Percentiles rank a stretch among this genome's conserved stretches.
Evolutionary conservation across 106 monocot species (phyloP).

Genomic region (Dendrobium huoshanense): DNA sequence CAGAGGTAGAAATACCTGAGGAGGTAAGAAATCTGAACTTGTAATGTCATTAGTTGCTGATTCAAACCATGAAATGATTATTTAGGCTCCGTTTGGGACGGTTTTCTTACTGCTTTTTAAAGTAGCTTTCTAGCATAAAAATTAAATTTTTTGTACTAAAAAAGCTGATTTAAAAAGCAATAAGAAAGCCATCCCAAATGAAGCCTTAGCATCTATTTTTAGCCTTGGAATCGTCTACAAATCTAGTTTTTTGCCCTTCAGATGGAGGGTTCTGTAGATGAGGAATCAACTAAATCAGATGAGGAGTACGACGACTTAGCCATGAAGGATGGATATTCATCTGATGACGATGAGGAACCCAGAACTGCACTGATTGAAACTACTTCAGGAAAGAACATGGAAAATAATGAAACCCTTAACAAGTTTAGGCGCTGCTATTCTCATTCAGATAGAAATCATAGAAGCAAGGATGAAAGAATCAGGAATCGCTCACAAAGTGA

Average conservation of each 20-base stretch:
- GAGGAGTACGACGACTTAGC: conserved; percentile 11
- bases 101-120: too few relatives aligned
- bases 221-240: neutral
- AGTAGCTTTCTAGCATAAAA: too few relatives aligned
- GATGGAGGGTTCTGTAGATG: conserved; percentile 13
- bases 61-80: neutral
- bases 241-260: neutral
- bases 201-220: neutral
- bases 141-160: too few relatives aligned
- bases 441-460: neutral
- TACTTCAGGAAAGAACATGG: neutral
- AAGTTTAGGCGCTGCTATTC: neutral
- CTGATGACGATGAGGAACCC: conserved; percentile 2
- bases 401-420: neutral
- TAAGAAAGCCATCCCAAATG: too few relatives aligned
- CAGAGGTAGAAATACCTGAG: conserved; percentile 23
- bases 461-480: conserved; percentile 3
- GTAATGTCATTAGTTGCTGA: neutral
- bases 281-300: conserved; percentile 9
- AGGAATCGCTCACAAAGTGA: neutral
- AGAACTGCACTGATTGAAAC: neutral
- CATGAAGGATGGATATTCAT: conserved; percentile 8
- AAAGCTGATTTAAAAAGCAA: neutral
- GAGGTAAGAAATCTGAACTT: conserved; percentile 39
- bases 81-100: neutral